Conservation (phyloP, 768 basidiomycete genomes). For the Mycena venus region DNA sequence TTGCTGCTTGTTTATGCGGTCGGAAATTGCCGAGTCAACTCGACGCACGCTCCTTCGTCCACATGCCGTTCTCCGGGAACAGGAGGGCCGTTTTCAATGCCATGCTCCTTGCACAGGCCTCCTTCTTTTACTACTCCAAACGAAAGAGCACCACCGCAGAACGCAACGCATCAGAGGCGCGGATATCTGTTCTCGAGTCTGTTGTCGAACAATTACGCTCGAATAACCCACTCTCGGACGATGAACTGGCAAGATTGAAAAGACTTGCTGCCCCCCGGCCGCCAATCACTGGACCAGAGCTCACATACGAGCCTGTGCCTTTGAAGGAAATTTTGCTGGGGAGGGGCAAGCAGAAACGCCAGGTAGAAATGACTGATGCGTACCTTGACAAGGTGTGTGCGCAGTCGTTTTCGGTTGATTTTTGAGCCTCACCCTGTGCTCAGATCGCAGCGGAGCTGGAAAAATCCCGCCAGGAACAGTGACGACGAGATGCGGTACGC, state of each 20-base stretch:
- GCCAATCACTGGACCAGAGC: conserved; percentile 16
- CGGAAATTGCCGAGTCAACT: not conserved
- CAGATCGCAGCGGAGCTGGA: conserved; percentile 35
- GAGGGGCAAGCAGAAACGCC: conserved; percentile 23
- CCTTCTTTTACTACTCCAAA: conserved; percentile 42
- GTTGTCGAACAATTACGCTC: conserved; percentile 66
- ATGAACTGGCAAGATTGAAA: conserved; percentile 68
- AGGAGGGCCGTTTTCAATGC: conserved; percentile 29
- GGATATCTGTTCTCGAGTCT: conserved; percentile 73
- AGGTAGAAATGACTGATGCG: conserved; percentile 30
- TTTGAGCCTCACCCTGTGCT: not conserved
- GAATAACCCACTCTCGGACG: conserved; percentile 57
- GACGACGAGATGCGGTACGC: not conserved
- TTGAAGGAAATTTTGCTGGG: conserved; percentile 27
- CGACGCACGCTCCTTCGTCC: not conserved
- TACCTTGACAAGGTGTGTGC: conserved; percentile 30
- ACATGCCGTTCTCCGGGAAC: conserved; percentile 34
- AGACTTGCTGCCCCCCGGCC: conserved; percentile 56
- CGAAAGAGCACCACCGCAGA: conserved; percentile 66
- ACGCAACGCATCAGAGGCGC: conserved; percentile 66
- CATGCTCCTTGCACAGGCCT: conserved; percentile 33
- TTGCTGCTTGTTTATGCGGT: not conserved
- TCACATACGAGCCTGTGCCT: conserved; percentile 27
- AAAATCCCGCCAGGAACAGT: conserved; percentile 22
- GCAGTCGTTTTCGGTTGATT: not conserved